These are phyloP conservation scores for Ogataea nitratoaversa DNA, from an alignment of 805 yeast species.

Conservation along the genomic window DNA sequence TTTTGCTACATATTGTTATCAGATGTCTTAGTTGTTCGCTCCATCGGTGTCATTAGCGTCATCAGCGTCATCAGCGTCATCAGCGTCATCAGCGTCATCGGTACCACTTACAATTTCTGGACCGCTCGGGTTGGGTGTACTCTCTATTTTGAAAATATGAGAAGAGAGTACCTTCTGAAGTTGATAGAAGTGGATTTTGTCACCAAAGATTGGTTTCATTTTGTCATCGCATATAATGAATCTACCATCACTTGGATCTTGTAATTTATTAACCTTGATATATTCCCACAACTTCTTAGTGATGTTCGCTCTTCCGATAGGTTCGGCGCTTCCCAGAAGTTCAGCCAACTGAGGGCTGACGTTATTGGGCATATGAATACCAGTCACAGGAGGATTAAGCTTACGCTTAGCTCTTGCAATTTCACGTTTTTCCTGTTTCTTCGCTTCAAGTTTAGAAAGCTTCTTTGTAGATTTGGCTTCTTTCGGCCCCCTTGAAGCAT, in stretches of 20 bases:
- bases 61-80: no score
- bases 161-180: conserved; percentile 50
- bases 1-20: no score
- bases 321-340: conserved; percentile 40
- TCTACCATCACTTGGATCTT: conserved; percentile 63
- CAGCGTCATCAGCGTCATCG: no score
- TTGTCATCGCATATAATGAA: conserved; percentile 61
- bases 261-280: conserved; percentile 57
- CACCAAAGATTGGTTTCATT: conserved; percentile 56
- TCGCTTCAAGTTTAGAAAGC: conserved; percentile 1
- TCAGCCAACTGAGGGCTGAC: conserved; percentile 49
- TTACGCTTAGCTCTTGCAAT: conserved; percentile 21
- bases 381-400: conserved; percentile 32
- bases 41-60: no score
- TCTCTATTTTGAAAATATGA: background rate
- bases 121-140: no score
- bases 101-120: no score
- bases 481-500: no score
- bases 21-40: no score
- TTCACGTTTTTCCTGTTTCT: conserved; percentile 9
- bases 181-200: conserved; percentile 51
- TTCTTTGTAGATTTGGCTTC: background rate
- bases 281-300: conserved; percentile 69
- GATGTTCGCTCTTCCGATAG: conserved; percentile 62
- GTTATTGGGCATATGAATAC: conserved; percentile 38